These are phyloP conservation scores for Mitragyna speciosa DNA, from an alignment of 257 asterid genomes.

Conservation along the genomic window DNA sequence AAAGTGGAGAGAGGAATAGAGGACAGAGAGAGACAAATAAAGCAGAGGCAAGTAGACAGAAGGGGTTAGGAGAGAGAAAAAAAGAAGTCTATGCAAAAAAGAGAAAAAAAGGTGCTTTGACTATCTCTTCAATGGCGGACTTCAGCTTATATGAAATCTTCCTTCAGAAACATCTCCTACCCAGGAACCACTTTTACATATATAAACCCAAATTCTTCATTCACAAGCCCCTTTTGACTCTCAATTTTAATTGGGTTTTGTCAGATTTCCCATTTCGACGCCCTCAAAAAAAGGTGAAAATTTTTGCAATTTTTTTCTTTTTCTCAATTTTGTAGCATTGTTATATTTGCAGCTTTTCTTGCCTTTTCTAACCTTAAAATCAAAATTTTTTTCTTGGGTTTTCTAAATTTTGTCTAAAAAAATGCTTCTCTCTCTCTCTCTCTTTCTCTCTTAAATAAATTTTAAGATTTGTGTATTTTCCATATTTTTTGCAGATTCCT, in stretches of 20 bases:
- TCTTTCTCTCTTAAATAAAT: not conserved
- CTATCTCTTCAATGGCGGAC: constrained; percentile 26
- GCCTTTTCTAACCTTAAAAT: not conserved
- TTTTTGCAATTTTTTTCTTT: not conserved
- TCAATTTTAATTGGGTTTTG: not conserved
- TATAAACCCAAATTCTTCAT: not conserved
- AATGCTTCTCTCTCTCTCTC: not conserved
- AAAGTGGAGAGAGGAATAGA: not conserved
- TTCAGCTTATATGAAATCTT: constrained; percentile 1
- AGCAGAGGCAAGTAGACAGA: not conserved
- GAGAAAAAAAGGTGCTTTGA: constrained; percentile 7
- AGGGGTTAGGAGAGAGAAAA: not conserved
- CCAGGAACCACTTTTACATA: constrained; percentile 2
- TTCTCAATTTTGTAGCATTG: not conserved
- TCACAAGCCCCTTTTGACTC: constrained; percentile 6
- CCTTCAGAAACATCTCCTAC: not conserved
- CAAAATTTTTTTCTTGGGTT: not conserved
- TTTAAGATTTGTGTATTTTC: constrained; percentile 8
- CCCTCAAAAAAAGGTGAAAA: constrained; percentile 12
- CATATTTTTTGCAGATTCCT: constrained; percentile 11
- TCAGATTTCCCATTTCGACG: constrained; percentile 1
- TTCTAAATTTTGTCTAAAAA: not conserved
- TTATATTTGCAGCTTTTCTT: not conserved
- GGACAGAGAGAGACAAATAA: constrained; percentile 1
- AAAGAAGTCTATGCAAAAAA: not conserved